phyloP scores from a whole-genome alignment of 2,329 filamentous ascomycete species.

The Pestalotiopsis sp. region DNA sequence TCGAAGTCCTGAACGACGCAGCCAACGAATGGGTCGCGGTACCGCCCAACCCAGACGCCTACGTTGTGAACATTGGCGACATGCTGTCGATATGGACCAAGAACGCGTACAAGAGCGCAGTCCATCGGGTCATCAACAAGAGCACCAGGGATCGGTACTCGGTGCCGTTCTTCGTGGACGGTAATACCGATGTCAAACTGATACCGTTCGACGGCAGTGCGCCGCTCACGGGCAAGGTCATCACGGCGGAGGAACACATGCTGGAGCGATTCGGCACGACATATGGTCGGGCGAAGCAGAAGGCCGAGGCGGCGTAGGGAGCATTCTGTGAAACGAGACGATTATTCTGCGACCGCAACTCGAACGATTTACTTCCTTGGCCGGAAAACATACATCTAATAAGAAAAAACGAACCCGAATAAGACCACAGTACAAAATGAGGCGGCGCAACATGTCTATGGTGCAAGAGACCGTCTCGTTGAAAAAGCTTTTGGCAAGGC shows the following conservation, averaged over 20 bases:
- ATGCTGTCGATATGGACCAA: conserved; percentile 26
- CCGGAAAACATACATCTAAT: too few species aligned
- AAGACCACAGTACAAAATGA: too few species aligned
- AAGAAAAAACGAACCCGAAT: too few species aligned
- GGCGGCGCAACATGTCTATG: background rate
- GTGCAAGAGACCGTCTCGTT: background rate
- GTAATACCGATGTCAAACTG: conserved; percentile 28
- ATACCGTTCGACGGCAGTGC: conserved; percentile 33
- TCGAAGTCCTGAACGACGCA: conserved; percentile 21
- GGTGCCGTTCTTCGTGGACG: conserved; percentile 26
- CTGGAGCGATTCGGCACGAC: conserved; percentile 31
- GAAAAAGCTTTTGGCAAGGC: background rate
- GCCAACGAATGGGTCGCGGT: conserved; percentile 20
- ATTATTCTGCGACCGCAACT: too few species aligned
- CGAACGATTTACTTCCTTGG: too few species aligned
- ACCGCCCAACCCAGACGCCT: conserved; percentile 20
- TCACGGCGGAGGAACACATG: conserved; percentile 37
- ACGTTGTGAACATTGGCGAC: conserved; percentile 28
- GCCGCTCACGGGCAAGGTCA: conserved; percentile 21
- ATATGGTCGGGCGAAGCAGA: conserved; percentile 21
- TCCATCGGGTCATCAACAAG: conserved; percentile 27
- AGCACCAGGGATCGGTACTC: conserved; percentile 22
- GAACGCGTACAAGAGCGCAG: conserved; percentile 21
- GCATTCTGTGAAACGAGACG: too few species aligned
- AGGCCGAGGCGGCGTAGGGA: background rate